phyloP scores from a whole-genome alignment of 1,284 basidiomycete genomes.

The Microbotryum lychnidis-dioicae region DNA sequence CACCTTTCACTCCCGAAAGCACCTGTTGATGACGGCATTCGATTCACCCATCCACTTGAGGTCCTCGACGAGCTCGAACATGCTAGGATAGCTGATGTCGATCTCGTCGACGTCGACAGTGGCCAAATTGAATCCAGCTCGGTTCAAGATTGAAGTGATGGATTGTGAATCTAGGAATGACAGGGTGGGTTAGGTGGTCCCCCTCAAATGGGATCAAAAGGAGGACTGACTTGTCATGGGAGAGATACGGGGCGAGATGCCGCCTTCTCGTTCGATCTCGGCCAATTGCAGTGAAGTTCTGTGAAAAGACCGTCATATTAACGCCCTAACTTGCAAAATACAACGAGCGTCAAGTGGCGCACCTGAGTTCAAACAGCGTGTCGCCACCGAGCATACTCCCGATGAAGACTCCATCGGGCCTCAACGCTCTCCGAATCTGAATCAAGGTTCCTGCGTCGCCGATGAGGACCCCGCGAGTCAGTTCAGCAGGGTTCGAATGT shows the following conservation, averaged over 20 bases:
- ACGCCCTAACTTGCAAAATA: background rate
- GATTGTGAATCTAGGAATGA: constrained; percentile 32
- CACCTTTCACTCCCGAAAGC: background rate
- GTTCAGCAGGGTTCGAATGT: background rate
- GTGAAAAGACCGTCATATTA: accelerated
- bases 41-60: constrained; percentile 92
- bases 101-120: constrained; percentile 96
- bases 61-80: constrained; percentile 94
- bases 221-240: constrained; percentile 80
- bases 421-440: constrained; percentile 76
- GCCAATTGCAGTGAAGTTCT: constrained; percentile 84
- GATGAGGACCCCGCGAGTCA: background rate
- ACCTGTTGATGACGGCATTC: constrained; percentile 58
- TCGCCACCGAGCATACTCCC: constrained; percentile 94
- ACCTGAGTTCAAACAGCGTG: constrained; percentile 89
- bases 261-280: constrained; percentile 87
- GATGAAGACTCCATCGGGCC: constrained; percentile 89
- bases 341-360: constrained; percentile 5
- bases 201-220: background rate
- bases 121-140: constrained; percentile 87
- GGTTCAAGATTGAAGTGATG: constrained; percentile 75
- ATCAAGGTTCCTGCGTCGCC: constrained; percentile 61
- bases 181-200: background rate
- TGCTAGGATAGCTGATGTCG: constrained; percentile 80
- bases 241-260: constrained; percentile 86